Base-by-base conservation (phyloP, 2,329 filamentous ascomycete species). In the Neonectria ditissima region DNA sequence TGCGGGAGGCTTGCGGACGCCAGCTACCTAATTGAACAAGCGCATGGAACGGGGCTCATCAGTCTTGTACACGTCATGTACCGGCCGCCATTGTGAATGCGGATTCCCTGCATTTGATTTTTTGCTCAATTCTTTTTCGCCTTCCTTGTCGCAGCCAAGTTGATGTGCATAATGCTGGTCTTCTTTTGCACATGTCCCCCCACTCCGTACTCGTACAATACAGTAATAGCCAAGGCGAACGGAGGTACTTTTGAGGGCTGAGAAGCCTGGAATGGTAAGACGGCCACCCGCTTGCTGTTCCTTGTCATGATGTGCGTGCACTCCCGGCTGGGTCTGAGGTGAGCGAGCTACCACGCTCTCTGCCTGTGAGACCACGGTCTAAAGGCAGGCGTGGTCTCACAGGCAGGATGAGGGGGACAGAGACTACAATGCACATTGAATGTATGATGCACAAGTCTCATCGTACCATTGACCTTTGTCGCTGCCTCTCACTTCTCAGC, bases 1-100 rank as follows among this genome's bases (percentile, higher is more conserved):
- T 32, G 43, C 54, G 54, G 48, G 54, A 54, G 43, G 53, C 55
- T 58, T 45, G 54, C 53, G 20, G 37, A 52, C 39, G 39, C 47
- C 54, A 37, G 30, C 47, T 54, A 37, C 16, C 34, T n/a, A 16
- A 34, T 14, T 34, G 32, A 62, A 39, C 39, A 52, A 55, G 51
- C 58, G 58, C 59, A 18, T 16, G 54, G 26, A 45, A 50, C 53
- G 30, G 45, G 54, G 48, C 44, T 48, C 24, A 50, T 48, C 24
- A 50, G 37, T 28, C 41, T 39, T 58, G 20, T 22, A 47, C 43
- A 13, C 47, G 47, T 34, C 47, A 32, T 32, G 28, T 30, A n/a
- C 26, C 18, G 18, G 8, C 45, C 20, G 45, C 24, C n/a, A 18
- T 48, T 16, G 16, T 28, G 45, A 30, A 45, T 26, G 43, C 43